These are phyloP conservation scores for Paxillus rubicundulus DNA, from an alignment of 768 basidiomycete genomes.

Conservation along the genomic window DNA sequence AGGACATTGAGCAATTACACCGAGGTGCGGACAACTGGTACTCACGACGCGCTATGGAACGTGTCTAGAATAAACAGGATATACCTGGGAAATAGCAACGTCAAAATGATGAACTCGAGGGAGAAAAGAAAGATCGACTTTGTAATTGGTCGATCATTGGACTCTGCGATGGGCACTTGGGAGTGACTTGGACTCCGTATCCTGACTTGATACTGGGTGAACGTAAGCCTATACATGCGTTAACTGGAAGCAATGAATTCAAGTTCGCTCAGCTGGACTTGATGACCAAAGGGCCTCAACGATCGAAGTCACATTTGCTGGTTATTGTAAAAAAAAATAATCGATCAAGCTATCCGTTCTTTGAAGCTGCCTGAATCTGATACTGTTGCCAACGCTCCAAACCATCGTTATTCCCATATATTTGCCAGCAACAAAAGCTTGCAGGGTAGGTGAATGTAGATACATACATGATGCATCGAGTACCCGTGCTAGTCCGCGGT, in stretches of 20 bases:
- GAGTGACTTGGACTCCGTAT: too few species aligned
- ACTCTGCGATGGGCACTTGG: slow-evolving; percentile 4
- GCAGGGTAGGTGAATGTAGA: not conserved
- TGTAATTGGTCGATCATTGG: slow-evolving; percentile 10
- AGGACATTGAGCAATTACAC: not conserved
- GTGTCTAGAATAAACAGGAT: slow-evolving; percentile 19
- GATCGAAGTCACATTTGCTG: too few species aligned
- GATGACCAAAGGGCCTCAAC: too few species aligned
- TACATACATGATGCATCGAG: not conserved
- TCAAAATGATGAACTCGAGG: not conserved
- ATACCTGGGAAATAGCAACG: not conserved
- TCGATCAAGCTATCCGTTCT: too few species aligned
- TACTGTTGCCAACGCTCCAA: too few species aligned
- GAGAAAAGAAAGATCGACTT: slow-evolving; percentile 1
- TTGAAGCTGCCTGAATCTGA: too few species aligned
- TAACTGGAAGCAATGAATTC: too few species aligned
- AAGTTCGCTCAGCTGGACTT: too few species aligned
- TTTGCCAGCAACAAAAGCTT: not conserved
- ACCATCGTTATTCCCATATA: not conserved
- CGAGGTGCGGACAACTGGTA: not conserved
- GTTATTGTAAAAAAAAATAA: too few species aligned
- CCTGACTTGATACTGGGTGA: not conserved
- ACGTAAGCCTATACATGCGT: too few species aligned
- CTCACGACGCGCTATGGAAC: slow-evolving; percentile 18
- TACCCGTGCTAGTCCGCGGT: slow-evolving; percentile 13